phyloP scores from a whole-genome alignment of 345 rosid species.

The Hibiscus syriacus region DNA sequence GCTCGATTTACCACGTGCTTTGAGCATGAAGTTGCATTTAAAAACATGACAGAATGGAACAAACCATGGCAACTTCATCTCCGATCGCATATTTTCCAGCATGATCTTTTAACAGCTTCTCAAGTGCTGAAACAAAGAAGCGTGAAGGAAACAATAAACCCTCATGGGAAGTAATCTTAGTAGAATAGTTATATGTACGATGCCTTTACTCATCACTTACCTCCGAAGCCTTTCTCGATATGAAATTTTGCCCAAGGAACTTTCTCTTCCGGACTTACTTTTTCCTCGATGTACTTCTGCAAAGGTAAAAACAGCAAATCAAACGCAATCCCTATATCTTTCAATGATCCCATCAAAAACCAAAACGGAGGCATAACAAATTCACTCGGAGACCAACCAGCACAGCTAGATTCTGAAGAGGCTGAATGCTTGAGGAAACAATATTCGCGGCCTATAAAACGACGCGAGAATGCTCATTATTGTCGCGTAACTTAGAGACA shows the following conservation, averaged over 20 bases:
- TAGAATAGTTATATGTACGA: too few relatives aligned
- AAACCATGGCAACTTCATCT: conserved; percentile 63
- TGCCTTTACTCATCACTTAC: conserved; percentile 23
- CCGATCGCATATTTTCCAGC: conserved; percentile 75
- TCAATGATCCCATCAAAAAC: not conserved
- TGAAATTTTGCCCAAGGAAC: conserved; percentile 44
- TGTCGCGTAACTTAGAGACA: not conserved
- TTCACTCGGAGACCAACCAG: conserved; percentile 32
- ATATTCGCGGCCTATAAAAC: conserved; percentile 53
- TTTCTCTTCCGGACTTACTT: conserved; percentile 40
- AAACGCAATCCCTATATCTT: not conserved
- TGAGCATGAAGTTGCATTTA: not conserved
- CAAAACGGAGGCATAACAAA: not conserved
- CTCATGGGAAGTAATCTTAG: not conserved
- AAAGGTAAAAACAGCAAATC: not conserved
- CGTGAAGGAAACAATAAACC: not conserved
- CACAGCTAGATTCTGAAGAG: conserved; percentile 60
- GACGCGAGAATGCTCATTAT: not conserved
- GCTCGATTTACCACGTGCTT: too few relatives aligned
- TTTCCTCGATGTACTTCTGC: conserved; percentile 58
- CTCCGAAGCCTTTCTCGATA: conserved; percentile 65
- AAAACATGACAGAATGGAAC: not conserved
- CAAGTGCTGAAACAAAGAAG: conserved; percentile 47
- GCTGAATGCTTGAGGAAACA: conserved; percentile 79
- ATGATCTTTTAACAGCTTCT: conserved; percentile 48